phyloP scores from a whole-genome alignment of 1,284 basidiomycete species.

The Gomphus bonarii region DNA sequence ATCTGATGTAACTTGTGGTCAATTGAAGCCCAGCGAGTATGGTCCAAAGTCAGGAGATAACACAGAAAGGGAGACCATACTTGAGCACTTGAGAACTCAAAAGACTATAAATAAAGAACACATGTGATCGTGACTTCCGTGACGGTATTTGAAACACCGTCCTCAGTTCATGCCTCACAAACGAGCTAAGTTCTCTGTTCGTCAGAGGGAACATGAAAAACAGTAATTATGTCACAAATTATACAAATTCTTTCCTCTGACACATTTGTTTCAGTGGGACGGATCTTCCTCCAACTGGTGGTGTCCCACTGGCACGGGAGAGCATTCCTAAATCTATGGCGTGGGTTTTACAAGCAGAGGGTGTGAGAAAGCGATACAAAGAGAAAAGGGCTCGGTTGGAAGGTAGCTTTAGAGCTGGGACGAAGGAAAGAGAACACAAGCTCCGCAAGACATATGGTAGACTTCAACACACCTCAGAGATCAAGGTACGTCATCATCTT shows the following conservation, averaged over 20 bases:
- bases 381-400: conserved; percentile 37
- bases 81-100: no score
- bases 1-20: no score
- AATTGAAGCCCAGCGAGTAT: no score
- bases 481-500: conserved; percentile 13
- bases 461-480: conserved; percentile 13
- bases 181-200: conserved; percentile 40
- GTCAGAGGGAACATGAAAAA: conserved; percentile 29
- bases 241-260: neutral
- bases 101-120: no score
- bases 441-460: conserved; percentile 29
- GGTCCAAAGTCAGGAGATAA: no score
- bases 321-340: conserved; percentile 55
- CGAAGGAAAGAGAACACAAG: conserved; percentile 12
- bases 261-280: conserved; percentile 8
- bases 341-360: conserved; percentile 51
- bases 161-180: conserved; percentile 49
- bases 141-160: neutral
- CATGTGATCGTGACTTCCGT: no score
- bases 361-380: conserved; percentile 43
- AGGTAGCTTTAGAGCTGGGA: conserved; percentile 23
- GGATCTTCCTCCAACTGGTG: conserved; percentile 33
- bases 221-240: conserved; percentile 23
- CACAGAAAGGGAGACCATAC: no score
- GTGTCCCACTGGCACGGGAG: conserved; percentile 35